These are phyloP conservation scores for Spatholobus suberectus DNA, from an alignment of 306 rosid species.

Conservation along the genomic window DNA sequence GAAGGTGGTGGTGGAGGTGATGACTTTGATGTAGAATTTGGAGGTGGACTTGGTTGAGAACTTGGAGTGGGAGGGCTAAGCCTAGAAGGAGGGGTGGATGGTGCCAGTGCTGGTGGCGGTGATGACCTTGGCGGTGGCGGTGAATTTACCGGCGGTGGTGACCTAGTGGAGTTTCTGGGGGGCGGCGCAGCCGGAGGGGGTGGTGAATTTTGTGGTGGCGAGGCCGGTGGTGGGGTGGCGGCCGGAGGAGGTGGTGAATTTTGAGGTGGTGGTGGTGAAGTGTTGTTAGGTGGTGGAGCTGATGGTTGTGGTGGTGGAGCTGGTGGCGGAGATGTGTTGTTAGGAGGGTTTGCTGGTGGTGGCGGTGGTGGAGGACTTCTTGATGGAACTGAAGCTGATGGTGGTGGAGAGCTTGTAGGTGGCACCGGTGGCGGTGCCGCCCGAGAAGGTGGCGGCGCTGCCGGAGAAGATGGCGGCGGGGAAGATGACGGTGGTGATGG, in stretches of 20 bases:
- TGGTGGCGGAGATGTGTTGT: conserved; percentile 35
- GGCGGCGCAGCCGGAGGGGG: conserved; percentile 44
- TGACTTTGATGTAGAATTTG: conserved; percentile 54
- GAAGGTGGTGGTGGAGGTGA: conserved; percentile 50
- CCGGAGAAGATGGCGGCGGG: conserved; percentile 34
- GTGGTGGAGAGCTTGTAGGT: conserved; percentile 35
- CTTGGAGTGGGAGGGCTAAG: conserved; percentile 46
- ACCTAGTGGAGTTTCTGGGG: conserved; percentile 51
- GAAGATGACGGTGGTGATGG: conserved; percentile 25
- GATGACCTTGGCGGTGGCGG: conserved; percentile 49
- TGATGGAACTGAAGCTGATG: conserved; percentile 33
- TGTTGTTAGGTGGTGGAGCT: conserved; percentile 31
- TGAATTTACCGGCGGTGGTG: conserved; percentile 22
- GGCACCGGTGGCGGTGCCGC: conserved; percentile 38
- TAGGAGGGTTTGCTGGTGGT: conserved; percentile 6
- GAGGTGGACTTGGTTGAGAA: conserved; percentile 51
- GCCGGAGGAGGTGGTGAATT: conserved; percentile 54
- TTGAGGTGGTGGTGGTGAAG: conserved; percentile 36
- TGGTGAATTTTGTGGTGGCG: conserved; percentile 28
- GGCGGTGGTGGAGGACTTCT: conserved; percentile 46
- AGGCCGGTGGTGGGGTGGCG: conserved; percentile 30
- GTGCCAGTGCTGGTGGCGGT: conserved; percentile 44
- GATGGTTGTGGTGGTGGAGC: conserved; percentile 54
- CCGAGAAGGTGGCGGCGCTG: conserved; percentile 46
- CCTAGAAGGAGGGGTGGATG: conserved; percentile 52